phyloP scores from a whole-genome alignment of 2,329 filamentous ascomycete species.

The Monilinia fructicola region DNA sequence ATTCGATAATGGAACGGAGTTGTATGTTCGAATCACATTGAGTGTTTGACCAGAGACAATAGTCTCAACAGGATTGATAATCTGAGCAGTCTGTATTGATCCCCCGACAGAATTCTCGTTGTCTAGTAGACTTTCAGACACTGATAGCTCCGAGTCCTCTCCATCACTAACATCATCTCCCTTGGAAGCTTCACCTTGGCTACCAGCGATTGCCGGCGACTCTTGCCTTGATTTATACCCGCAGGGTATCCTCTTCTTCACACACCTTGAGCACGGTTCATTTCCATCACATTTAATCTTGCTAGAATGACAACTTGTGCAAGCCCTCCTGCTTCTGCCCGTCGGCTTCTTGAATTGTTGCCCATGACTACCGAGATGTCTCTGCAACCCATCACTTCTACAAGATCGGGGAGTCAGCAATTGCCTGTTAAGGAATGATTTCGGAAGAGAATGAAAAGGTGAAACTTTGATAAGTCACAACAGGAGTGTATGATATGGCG shows the following conservation, averaged over 20 bases:
- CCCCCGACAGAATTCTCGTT: neutral
- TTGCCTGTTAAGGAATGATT: too few species aligned
- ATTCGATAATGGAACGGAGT: neutral
- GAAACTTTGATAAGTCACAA: too few species aligned
- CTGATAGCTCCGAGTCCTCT: neutral
- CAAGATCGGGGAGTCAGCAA: too few species aligned
- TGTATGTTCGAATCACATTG: neutral
- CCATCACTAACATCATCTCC: neutral
- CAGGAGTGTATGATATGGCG: too few species aligned
- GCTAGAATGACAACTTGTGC: conserved; percentile 47
- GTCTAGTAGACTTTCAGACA: neutral
- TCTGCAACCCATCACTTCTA: conserved; percentile 35
- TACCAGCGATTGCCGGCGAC: neutral
- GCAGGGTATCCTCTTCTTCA: conserved; percentile 44
- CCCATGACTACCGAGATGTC: conserved; percentile 35
- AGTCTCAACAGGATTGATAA: neutral
- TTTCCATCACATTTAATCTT: conserved; percentile 49
- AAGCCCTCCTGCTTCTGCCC: conserved; percentile 44
- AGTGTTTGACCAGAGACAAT: neutral
- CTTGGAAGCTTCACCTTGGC: neutral
- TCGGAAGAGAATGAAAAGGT: too few species aligned
- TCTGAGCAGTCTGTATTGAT: neutral
- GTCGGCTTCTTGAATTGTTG: conserved; percentile 32
- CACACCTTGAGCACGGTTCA: conserved; percentile 44
- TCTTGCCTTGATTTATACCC: conserved; percentile 36